phyloP scores from a whole-genome alignment of 2,329 filamentous ascomycete species.

The Trichothecium sympodiale region DNA sequence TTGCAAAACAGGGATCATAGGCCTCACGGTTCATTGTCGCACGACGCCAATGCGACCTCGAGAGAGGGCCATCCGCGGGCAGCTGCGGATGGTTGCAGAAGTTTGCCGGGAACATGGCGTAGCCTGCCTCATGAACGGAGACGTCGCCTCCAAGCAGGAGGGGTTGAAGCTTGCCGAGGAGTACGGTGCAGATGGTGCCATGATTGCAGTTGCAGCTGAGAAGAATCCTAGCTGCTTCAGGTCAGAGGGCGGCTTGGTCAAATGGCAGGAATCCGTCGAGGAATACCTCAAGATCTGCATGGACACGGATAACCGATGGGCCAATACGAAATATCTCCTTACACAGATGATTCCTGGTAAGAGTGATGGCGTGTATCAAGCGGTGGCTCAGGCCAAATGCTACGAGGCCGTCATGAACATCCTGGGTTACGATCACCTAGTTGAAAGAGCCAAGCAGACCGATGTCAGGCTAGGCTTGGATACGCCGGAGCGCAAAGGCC shows the following conservation, averaged over 20 bases:
- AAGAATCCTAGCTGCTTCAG: slow-evolving; percentile 85
- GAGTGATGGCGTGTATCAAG: slow-evolving; percentile 42
- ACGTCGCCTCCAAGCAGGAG: slow-evolving; percentile 67
- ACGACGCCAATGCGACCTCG: slow-evolving; percentile 92
- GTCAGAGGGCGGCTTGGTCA: slow-evolving; percentile 55
- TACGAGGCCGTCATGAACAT: slow-evolving; percentile 59
- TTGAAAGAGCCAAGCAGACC: slow-evolving; percentile 50
- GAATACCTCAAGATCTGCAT: slow-evolving; percentile 65
- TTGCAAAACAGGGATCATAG: slow-evolving; percentile 80
- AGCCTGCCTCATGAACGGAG: slow-evolving; percentile 91
- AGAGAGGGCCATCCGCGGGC: slow-evolving; percentile 75
- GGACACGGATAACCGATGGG: slow-evolving; percentile 73
- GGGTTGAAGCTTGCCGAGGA: slow-evolving; percentile 61
- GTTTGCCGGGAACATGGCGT: slow-evolving; percentile 79
- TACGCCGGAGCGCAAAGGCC: neutral
- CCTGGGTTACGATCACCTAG: slow-evolving; percentile 53
- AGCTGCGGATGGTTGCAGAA: slow-evolving; percentile 71
- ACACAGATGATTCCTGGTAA: slow-evolving; percentile 80
- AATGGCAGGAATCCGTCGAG: slow-evolving; percentile 68
- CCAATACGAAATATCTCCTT: slow-evolving; percentile 89
- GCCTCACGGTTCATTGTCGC: slow-evolving; percentile 87
- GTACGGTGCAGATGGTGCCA: slow-evolving; percentile 83
- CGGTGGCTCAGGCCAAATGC: slow-evolving; percentile 54
- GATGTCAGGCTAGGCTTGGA: slow-evolving; percentile 55
- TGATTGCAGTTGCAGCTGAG: slow-evolving; percentile 93